Base-by-base conservation (phyloP, 768 basidiomycete genomes). In the Lepiota brunneoincarnata region DNA sequence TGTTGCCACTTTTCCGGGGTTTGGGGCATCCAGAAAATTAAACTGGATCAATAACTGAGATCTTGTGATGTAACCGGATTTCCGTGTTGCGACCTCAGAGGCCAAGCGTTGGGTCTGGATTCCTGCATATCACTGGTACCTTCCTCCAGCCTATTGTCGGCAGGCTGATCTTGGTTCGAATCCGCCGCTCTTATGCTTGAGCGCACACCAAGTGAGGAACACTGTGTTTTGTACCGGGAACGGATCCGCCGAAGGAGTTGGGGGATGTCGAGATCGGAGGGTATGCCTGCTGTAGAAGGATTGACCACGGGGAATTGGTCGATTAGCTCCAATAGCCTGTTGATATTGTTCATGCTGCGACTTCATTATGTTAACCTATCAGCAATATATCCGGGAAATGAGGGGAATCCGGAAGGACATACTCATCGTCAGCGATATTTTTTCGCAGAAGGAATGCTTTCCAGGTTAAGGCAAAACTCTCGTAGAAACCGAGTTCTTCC, bases 401-500 rank as follows among this genome's bases (percentile, higher is more conserved):
- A 21, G 38, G 51, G 47, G 46, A 42, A 31, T 46, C 38, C 17
- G 26, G 14, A 28, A 6, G 36, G 3, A 75, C 80, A 52, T 61
- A 84, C 84, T 81, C 77, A 62, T 84, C 76, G 44, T 63, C 65
- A 12, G 3, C 20, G 12, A 67, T 66, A 3, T 67, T 69, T 51
- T 76, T 73, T 49, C 69, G 69, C 18, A 69, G 61, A 38, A 73
- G 72, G 49, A 90, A 69, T 1, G 74, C 74, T 55, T 72, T 67
- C 91, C 91, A 97, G 51, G 84, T 80, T 51, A 63, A 57, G 2
- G 92, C 92, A 61, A 89, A 88, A 4, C 94, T 96, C 61, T 95
- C 82, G 66, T 95, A 95, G 62, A 87, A 98, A 1, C 91, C 94
- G 11, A 99, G 79, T 68, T 99, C 96, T 68, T 98, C 95, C 93